These are phyloP conservation scores for Psilocybe tampanensis DNA, from an alignment of 768 basidiomycete species.

Conservation along the genomic window DNA sequence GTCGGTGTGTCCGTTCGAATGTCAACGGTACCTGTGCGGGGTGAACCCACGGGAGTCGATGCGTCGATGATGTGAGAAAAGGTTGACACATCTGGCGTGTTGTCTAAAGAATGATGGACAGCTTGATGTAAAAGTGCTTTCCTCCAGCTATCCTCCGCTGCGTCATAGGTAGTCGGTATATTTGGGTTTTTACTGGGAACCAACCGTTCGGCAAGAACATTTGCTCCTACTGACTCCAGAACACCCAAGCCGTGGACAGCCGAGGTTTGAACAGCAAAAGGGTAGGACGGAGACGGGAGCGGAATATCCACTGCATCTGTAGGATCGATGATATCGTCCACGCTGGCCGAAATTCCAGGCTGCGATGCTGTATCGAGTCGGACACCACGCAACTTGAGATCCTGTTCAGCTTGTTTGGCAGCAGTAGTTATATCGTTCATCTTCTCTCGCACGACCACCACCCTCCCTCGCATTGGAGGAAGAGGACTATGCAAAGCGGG, in stretches of 20 bases:
- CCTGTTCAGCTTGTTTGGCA: constrained; percentile 75
- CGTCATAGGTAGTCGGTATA: constrained; percentile 49
- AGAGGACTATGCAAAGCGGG: constrained; percentile 29
- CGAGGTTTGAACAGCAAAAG: constrained; percentile 76
- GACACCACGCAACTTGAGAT: constrained; percentile 59
- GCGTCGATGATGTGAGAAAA: constrained; percentile 42
- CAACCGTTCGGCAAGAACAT: constrained; percentile 72
- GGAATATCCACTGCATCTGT: constrained; percentile 85
- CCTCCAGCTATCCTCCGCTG: constrained; percentile 69
- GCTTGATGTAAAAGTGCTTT: constrained; percentile 76
- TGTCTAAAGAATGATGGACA: constrained; percentile 74
- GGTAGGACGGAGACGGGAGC: constrained; percentile 65
- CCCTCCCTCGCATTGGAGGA: constrained; percentile 49
- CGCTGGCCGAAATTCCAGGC: constrained; percentile 34
- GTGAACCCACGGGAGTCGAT: constrained; percentile 44
- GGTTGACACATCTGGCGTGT: constrained; percentile 48
- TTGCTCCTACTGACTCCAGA: constrained; percentile 75
- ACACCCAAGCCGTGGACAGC: constrained; percentile 74
- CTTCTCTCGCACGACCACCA: constrained; percentile 84
- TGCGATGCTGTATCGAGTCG: constrained; percentile 49
- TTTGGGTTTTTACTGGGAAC: constrained; percentile 68
- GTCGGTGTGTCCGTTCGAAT: constrained; percentile 21
- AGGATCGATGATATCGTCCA: constrained; percentile 73
- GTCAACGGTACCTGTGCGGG: constrained; percentile 20
- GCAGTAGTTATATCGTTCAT: constrained; percentile 72